Percentiles rank a stretch among this genome's conserved stretches.
Conservation (phyloP, 345 rosid genomes). For the Psidium friedrichsthalianum region DNA sequence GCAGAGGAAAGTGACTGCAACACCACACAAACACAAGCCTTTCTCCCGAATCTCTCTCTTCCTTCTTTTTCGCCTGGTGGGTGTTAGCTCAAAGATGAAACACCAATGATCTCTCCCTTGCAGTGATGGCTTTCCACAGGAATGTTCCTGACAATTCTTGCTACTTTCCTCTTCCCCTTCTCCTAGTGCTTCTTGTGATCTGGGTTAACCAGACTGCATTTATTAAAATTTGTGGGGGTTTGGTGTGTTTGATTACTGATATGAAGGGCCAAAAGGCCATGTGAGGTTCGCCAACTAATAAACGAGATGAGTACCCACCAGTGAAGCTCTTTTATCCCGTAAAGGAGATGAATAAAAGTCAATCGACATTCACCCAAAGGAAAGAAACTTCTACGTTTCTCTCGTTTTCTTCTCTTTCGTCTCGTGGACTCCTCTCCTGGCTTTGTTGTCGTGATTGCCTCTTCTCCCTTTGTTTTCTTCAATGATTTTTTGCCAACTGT, state of each 20-base stretch:
- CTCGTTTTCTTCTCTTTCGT: neutral
- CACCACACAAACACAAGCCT: neutral
- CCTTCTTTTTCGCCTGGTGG: neutral
- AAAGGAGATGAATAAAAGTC: neutral
- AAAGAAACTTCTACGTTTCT: neutral
- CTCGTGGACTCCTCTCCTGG: neutral
- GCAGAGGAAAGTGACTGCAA: neutral
- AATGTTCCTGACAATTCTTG: neutral
- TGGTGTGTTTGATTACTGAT: neutral
- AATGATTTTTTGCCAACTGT: neutral
- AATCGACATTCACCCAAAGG: neutral
- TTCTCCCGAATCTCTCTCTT: neutral
- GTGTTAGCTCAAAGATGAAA: neutral
- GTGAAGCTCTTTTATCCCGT: slow-evolving; percentile 16
- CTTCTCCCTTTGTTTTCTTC: neutral
- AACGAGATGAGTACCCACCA: slow-evolving; percentile 10
- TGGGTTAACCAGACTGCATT: neutral
- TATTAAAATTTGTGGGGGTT: neutral
- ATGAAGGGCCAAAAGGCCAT: neutral
- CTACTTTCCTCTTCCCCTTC: neutral
- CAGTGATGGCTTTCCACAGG: neutral
- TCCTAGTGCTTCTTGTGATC: neutral
- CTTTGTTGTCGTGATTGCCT: neutral
- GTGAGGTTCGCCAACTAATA: neutral
- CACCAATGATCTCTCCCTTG: neutral